Base-by-base conservation (phyloP, 1,284 basidiomycete genomes). In the Paramarasmius palmivorus region DNA sequence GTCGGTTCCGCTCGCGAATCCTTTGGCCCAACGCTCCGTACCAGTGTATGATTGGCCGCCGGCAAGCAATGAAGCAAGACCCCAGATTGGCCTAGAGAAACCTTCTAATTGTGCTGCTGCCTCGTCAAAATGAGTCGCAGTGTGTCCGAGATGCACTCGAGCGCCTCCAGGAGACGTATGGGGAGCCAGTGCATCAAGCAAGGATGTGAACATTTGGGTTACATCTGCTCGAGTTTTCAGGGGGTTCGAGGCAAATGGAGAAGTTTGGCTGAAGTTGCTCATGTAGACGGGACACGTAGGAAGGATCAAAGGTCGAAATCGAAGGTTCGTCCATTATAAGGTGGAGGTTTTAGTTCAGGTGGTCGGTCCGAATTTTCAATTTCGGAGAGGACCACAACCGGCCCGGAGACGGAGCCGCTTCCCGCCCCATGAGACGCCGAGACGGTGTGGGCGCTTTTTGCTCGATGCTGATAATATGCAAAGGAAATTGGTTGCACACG, bases 1-100 rank as follows among this genome's bases (percentile, higher is more conserved):
- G 63, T 90, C 75, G 9, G 86, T 87, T 2, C 88, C 88, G 57
- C 74, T 83, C 17, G 75, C 77, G 56, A 90, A 79, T 1, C 89
- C 89, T 50, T 74, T 67, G 9, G 84, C 69, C 88, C 88, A 91
- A 39, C 86, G 71, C 50, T 79, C 68, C 2, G 74, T 71, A 0
- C 81, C 83, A 15, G 68, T 63, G 59, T 87, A 89, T 3, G 69
- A 67, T 2, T 78, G 82, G 1, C 84, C 86, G 0, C 88, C 88
- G 2, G 79, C 79, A 8, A 90, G 72, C 4, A 90, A 71, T 2
- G 86, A 79, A 0, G 86, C 79, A 3, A 91, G 74, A 8, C 86
- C 88, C 88, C 89, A 91, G 38, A 90, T 78, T 0, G 89, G 89
- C 8, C 88, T 77, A 2, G 88, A 85, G 62, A 89, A 92, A 1